Evolutionary conservation across 2,329 filamentous ascomycete species (phyloP), one percentile per base, ranked within the genome.

Genomic region (Drechslerella dactyloides): DNA sequence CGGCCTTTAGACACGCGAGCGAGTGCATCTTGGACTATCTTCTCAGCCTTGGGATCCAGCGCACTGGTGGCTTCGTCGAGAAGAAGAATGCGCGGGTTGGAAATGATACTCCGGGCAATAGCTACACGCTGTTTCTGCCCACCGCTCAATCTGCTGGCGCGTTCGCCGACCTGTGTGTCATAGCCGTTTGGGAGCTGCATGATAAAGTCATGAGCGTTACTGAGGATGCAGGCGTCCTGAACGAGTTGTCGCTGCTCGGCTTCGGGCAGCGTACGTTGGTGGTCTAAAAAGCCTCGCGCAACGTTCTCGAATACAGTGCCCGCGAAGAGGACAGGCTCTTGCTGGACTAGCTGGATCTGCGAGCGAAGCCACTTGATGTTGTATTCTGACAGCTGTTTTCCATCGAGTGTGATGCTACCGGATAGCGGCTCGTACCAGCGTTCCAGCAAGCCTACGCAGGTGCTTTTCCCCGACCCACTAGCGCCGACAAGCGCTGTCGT

Each of bases 101-200:
- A 85, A 59, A 91, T 83, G 27, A 91, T 86, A 10, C 87, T 87
- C 6, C 89, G 83, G 0, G 89, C 89, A 73, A 92, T 91, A 1
- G 90, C 88, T 23, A 96, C 84, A 3, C 91, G 85, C 78, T 96
- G 91, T n/a, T 90, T 85, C 78, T 96, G 91, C 0, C 91, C 91
- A n/a, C 90, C 89, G 10, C 89, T 91, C 0, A 96, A 81, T 77
- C 90, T 91, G 53, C 89, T 88, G 2, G 91, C 91, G 27, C 85
- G 85, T 77, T 93, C 90, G 0, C 91, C 91, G 0, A 94, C 90
- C 7, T 85, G 80, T 0, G 90, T 91, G 2, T 89, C 84, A 76
- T 93, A 93, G 1, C 86, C 85, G 50, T 84, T 79, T 1, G 88
- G 88, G 2, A 90, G 80, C 19, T 83, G 83, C 52, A 85, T 82